Evolutionary conservation across 192 early-diverging fungal genomes (phyloP).

Genomic region (Pilobolus umbonatus): DNA sequence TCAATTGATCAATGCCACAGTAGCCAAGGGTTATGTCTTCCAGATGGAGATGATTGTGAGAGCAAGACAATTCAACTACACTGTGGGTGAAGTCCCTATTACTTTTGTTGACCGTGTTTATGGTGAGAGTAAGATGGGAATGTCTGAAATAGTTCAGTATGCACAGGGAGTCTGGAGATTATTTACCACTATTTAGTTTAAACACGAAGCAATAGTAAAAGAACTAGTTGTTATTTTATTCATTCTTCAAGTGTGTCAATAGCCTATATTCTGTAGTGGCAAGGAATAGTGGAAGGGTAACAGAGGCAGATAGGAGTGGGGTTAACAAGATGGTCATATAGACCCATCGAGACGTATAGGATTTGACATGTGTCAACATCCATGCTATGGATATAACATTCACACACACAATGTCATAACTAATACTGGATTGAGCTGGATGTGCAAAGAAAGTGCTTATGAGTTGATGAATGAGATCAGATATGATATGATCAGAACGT

Average conservation of each 20-base stretch:
- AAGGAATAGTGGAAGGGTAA: conserved; percentile 25
- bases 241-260: neutral
- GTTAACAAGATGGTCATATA: neutral
- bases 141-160: conserved; percentile 91
- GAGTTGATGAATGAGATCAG: neutral
- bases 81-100: conserved; percentile 91
- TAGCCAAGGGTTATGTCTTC: conserved; percentile 98
- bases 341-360: neutral
- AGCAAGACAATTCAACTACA: conserved; percentile 83
- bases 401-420: conserved; percentile 24
- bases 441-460: conserved; percentile 13
- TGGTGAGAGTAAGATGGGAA: conserved; percentile 94
- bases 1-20: conserved; percentile 79
- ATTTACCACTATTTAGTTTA: conserved; percentile 59
- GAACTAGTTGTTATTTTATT: neutral
- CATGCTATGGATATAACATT: conserved; percentile 12
- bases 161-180: conserved; percentile 85
- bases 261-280: conserved; percentile 15
- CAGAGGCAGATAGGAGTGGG: conserved; percentile 13
- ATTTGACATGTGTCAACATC: conserved; percentile 15
- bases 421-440: conserved; percentile 30
- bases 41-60: conserved; percentile 99
- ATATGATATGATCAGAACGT: neutral
- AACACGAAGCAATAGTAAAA: too few relatives aligned
- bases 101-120: conserved; percentile 99